Evolutionary conservation across 495 filamentous ascomycete species (phyloP).

Genomic region (Jackrogersella multiformis): DNA sequence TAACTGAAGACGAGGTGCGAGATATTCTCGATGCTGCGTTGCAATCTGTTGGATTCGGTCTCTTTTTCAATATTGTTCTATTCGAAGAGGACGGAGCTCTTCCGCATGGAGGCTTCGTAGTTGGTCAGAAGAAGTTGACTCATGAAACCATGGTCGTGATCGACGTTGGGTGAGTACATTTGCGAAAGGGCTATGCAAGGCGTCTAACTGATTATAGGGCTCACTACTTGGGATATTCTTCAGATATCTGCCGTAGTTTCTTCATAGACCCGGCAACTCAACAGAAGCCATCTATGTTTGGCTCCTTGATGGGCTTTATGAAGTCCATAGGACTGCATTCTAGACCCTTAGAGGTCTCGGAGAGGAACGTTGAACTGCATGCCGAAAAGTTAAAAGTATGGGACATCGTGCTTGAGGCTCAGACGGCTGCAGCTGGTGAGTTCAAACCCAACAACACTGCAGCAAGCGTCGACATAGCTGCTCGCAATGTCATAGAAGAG

Average conservation of each 20-base stretch:
- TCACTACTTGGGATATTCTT: conserved; percentile 65
- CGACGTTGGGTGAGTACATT: conserved; percentile 59
- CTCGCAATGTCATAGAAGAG: conserved; percentile 58
- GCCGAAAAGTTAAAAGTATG: conserved; percentile 61
- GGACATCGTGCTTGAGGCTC: conserved; percentile 61
- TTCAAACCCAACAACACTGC: conserved; percentile 58
- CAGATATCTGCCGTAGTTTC: conserved; percentile 67
- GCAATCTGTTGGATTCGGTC: conserved; percentile 56
- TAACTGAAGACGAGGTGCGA: conserved; percentile 62
- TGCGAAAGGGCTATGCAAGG: neutral
- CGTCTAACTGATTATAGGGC: conserved; percentile 47
- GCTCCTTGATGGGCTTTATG: neutral
- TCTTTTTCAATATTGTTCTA: conserved; percentile 66
- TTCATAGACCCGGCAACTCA: conserved; percentile 47
- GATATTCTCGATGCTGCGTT: conserved; percentile 60
- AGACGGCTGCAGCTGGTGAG: conserved; percentile 55
- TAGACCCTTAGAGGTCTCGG: neutral
- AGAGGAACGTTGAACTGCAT: conserved; percentile 27
- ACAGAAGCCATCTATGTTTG: neutral
- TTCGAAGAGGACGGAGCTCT: conserved; percentile 65
- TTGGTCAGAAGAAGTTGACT: conserved; percentile 57
- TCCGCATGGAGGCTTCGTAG: conserved; percentile 62
- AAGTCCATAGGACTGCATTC: neutral
- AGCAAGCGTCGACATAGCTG: conserved; percentile 63
- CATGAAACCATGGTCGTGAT: conserved; percentile 63